Evolutionary conservation across 2,329 filamentous ascomycete species (phyloP).

Genomic region (Aspergillus niger): DNA sequence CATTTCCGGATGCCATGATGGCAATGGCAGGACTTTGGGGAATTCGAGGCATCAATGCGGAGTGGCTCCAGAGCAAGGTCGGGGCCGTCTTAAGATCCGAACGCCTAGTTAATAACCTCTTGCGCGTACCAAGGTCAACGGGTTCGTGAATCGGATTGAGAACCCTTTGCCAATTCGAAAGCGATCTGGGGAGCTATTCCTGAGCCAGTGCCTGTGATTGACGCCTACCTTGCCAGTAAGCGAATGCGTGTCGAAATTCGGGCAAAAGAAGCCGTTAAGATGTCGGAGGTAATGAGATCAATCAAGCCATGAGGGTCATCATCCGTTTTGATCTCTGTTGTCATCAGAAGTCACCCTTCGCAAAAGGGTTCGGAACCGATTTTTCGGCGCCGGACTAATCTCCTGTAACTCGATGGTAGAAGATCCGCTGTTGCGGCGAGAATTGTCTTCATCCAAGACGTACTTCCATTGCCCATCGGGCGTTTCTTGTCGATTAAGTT

Average conservation of each 20-base stretch:
- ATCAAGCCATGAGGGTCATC: background rate
- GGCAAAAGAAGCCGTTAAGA: background rate
- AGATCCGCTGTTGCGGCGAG: background rate
- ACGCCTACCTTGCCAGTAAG: background rate
- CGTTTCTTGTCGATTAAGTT: background rate
- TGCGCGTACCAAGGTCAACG: no score
- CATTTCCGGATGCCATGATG: background rate
- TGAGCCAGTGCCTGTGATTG: background rate
- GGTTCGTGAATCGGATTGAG: background rate
- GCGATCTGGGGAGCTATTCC: background rate
- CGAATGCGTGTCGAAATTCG: background rate
- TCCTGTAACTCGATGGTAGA: background rate
- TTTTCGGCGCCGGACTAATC: background rate
- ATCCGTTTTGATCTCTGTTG: background rate
- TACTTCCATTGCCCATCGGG: constrained; percentile 7
- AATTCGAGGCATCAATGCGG: no score
- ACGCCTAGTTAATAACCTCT: no score
- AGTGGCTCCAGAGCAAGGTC: no score
- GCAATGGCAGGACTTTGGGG: background rate
- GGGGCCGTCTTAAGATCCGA: no score
- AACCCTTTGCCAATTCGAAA: background rate
- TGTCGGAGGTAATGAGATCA: background rate
- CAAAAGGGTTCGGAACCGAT: background rate
- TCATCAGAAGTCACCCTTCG: background rate
- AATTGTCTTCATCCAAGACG: constrained; percentile 8